Evolutionary conservation across 2,329 filamentous ascomycete genomes (phyloP), one percentile per base, ranked within the genome.

Genomic region (Fusarium sp.): DNA sequence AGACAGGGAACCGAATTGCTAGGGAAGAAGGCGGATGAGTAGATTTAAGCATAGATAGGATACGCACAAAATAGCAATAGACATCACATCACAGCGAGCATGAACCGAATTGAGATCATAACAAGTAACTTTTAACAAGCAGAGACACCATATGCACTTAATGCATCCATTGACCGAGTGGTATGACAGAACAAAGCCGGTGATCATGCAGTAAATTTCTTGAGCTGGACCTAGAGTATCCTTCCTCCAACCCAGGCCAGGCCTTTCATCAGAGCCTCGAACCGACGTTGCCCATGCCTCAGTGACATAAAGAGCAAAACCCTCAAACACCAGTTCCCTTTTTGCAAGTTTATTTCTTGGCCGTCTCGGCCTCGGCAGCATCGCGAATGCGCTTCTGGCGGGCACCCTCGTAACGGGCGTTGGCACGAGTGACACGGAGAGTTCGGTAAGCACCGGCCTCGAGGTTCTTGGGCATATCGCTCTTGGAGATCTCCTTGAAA

Each of bases 361-460:
- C 89, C 80, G 87, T 87, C 82, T 92, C 92, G 81, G 92, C 93
- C 82, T 95, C 93, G 78, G 91, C 92, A 88, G 92, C 95, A 79
- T 93, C 93, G 89, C 91, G 92, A 78, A 88, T 91, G 81, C 96
- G 91, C 94, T 98, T 98, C 89, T 97, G 95, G 83, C 94, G 91
- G 80, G 88, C 88, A 85, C 96, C 96, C 74, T 88, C 84, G 80
- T 92, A 87, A 83, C 95, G 92, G 79, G 92, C 90, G 81, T 97
- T 92, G 83, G 90, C 90, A 85, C 96, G 91, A 77, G 92, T 90
- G 77, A 92, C 87, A 83, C 96, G 93, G 82, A 99, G 90, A 80
- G 90, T 91, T 82, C 88, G 87, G 91, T 92, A 98, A 73, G 95
- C 96, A 83, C 91, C 92, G 84, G 94, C 92, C 86, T 95, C 92